Evolutionary conservation across 2,329 filamentous ascomycete species (phyloP), one percentile per base, ranked within the genome.

Genomic region (Venturiaceae sp.): DNA sequence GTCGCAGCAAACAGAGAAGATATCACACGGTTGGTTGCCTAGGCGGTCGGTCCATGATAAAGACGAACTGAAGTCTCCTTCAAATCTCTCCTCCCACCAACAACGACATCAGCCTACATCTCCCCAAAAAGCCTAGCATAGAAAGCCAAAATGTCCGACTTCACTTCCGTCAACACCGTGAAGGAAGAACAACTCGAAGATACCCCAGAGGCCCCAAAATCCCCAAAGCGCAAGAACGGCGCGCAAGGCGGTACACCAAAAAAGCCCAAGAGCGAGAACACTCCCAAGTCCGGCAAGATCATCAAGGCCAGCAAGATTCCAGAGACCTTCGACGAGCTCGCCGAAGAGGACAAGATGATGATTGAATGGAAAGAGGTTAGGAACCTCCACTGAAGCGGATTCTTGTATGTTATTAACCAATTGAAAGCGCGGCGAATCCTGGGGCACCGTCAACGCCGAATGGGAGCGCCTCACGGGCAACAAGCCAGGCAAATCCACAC

Each of bases 401-500:
- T 11, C 23, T 26, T 14, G 23, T 21, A 14, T 50, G 14, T 13
- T 11, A 13, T 26, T 11, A 14, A n/a, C n/a, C n/a, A n/a, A n/a
- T n/a, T n/a, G 11, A 30, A 9, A 50, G 39, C n/a, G 39, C 3
- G 62, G 61, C 59, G 60, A 63, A 41, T 21, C 54, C 5, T 64
- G 61, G 61, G 50, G 50, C 37, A 57, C 60, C n/a, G 62, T 64
- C 36, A 44, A 52, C 56, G 52, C 32, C 5, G 59, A 53, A 7
- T 64, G 61, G 61, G 28, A 55, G 21, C 21, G 16, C 7, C 33
- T 52, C 23, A 64, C 61, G 8, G 63, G 63, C 26, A 39, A 59
- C 5, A 55, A 9, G 52, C 52, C 56, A 5, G 62, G 54, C 28
- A 63, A 62, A 53, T 64, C 62, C 0, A 64, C 63, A 6, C 60